These are phyloP conservation scores for Colletotrichum abscissum DNA, from an alignment of 2,329 filamentous ascomycete genomes.

Conservation along the genomic window DNA sequence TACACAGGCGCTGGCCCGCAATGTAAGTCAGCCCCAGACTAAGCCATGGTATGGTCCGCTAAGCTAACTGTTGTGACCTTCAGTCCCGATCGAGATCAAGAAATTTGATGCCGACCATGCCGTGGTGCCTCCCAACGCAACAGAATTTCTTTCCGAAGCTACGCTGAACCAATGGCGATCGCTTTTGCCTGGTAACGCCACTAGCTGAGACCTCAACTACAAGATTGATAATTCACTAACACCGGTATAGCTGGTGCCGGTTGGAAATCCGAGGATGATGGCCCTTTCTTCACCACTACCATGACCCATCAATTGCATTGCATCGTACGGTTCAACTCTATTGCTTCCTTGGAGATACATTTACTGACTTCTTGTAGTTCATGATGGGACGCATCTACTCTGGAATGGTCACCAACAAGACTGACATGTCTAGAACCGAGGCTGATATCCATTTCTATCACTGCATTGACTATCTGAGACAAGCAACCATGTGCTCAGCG, in stretches of 20 bases:
- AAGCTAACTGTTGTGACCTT: not conserved
- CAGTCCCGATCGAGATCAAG: conserved; percentile 49
- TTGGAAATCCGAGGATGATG: conserved; percentile 44
- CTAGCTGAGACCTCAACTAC: no score
- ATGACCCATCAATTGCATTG: conserved; percentile 55
- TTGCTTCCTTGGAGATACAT: not conserved
- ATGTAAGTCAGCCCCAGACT: conserved; percentile 40
- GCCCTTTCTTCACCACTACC: conserved; percentile 53
- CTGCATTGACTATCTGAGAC: conserved; percentile 55
- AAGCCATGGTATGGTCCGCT: not conserved
- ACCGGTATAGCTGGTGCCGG: conserved; percentile 45
- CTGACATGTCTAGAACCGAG: conserved; percentile 39
- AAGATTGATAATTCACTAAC: conserved; percentile 4
- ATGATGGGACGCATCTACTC: conserved; percentile 50
- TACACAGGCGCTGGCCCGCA: conserved; percentile 49
- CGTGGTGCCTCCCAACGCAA: conserved; percentile 51
- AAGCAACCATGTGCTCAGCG: conserved; percentile 52
- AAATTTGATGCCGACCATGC: conserved; percentile 52
- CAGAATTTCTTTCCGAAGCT: conserved; percentile 51
- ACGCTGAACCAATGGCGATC: conserved; percentile 51
- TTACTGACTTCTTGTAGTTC: conserved; percentile 37
- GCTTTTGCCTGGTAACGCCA: conserved; percentile 49
- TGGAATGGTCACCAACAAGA: conserved; percentile 37
- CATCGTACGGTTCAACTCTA: conserved; percentile 42
- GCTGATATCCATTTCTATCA: conserved; percentile 51